Evolutionary conservation across 768 basidiomycete species (phyloP).

Genomic region (Tricholoma furcatifolium): DNA sequence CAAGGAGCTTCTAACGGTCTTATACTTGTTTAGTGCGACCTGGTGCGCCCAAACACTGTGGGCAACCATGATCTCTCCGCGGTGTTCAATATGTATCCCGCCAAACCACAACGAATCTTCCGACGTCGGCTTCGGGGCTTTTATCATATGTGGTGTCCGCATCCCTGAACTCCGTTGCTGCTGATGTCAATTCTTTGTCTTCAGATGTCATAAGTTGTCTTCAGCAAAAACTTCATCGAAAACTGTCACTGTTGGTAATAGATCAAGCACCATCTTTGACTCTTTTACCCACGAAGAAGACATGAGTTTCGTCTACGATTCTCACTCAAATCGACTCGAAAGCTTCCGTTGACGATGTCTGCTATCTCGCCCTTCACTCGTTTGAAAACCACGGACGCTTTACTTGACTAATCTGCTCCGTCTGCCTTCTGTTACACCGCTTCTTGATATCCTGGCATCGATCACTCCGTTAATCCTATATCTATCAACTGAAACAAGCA

Average conservation of each 20-base stretch:
- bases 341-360: not conserved
- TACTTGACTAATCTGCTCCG: not conserved
- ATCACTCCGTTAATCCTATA: not conserved
- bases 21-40: not conserved
- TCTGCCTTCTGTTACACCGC: not conserved
- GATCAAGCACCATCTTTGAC: not conserved
- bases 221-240: too few relatives aligned
- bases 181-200: too few relatives aligned
- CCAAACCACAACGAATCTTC: not conserved
- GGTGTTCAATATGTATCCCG: not conserved
- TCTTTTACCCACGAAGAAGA: slow-evolving; percentile 1
- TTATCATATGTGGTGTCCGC: not conserved
- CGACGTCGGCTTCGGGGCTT: not conserved
- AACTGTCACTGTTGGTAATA: not conserved
- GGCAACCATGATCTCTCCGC: not conserved
- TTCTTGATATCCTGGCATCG: not conserved
- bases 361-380: not conserved
- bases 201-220: too few relatives aligned
- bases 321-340: not conserved
- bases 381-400: not conserved
- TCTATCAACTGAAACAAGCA: too few relatives aligned
- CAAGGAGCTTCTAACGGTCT: not conserved
- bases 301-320: slow-evolving; percentile 5
- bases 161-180: not conserved
- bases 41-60: not conserved